Evolutionary conservation across 202 grass and related monocot genomes (phyloP), one percentile per base, ranked within the genome.

Genomic region (Digitaria exilis): DNA sequence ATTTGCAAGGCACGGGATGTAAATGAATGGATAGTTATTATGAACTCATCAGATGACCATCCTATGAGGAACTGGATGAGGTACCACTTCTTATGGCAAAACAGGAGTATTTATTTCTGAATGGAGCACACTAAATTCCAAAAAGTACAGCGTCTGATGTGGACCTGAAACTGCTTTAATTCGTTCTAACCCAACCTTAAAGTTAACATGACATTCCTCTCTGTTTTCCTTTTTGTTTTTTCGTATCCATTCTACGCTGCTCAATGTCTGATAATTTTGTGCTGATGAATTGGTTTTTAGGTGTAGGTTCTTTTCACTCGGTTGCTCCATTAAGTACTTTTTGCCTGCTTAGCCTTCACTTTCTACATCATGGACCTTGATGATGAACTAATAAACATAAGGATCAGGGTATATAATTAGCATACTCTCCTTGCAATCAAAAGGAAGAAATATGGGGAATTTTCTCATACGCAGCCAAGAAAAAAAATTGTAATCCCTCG

Each of bases 1-100:
- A 13, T 61, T 61, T 44, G 74, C 64, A 45, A 29, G 61, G 74
- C 29, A 34, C 34, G 34, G 41, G 75, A 62, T 46, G 35, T 16
- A 59, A 69, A 48, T 85, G 16, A 73, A 29, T 39, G 77, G 44
- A 34, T 11, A 26, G 45, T 15, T 65, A 72, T 65, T 63, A n/a
- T n/a, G 11, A 65, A 64, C 34, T 34, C 45, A 65, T 74, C 35
- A 28, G 7, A 39, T 31, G 4, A 10, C 24, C 26, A 15, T 50
- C 55, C 49, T 56, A 52, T 37, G 5, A 65, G 17, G 48, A 56
- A 45, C 48, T 65, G 26, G 35, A 1, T 21, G 41, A 18, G 19
- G 71, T 76, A 25, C 72, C 61, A 57, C 52, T 29, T 19, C 25
- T 46, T 55, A 34, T 35, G 63, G 26, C 28, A 7, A 34, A 61